These are phyloP conservation scores for Apiotrichum siamense DNA, from an alignment of 1,284 basidiomycete genomes.

Conservation along the genomic window DNA sequence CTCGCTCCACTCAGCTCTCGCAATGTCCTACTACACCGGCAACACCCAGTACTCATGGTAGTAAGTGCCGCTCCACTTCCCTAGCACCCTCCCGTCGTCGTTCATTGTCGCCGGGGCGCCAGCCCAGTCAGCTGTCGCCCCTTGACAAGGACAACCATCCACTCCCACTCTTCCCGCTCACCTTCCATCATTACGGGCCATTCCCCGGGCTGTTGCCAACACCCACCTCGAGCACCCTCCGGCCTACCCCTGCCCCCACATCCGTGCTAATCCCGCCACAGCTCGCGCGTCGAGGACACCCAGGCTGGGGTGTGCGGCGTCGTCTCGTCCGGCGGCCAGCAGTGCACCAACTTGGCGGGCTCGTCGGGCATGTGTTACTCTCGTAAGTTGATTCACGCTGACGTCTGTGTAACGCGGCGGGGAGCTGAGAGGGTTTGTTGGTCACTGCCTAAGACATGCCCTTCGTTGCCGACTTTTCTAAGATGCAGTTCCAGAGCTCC, in stretches of 20 bases:
- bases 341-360: neutral
- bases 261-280: neutral
- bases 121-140: neutral
- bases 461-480: neutral
- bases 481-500: too few relatives aligned
- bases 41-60: neutral
- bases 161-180: too few relatives aligned
- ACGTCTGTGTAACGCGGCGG: neutral
- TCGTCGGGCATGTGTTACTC: constrained; percentile 1
- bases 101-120: neutral
- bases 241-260: too few relatives aligned
- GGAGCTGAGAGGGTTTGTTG: neutral
- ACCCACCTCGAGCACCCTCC: too few relatives aligned
- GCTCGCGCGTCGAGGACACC: neutral
- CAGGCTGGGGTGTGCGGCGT: constrained; percentile 2
- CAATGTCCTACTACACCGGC: neutral
- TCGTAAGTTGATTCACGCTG: constrained; percentile 1
- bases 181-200: too few relatives aligned
- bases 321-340: neutral
- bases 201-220: neutral
- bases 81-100: neutral
- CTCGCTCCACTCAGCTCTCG: too few relatives aligned
- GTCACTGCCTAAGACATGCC: neutral
- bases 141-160: too few relatives aligned
- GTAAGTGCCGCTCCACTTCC: neutral